Conservation (phyloP, 108 stramenopile genomes). For the Cyclotella sp. region DNA sequence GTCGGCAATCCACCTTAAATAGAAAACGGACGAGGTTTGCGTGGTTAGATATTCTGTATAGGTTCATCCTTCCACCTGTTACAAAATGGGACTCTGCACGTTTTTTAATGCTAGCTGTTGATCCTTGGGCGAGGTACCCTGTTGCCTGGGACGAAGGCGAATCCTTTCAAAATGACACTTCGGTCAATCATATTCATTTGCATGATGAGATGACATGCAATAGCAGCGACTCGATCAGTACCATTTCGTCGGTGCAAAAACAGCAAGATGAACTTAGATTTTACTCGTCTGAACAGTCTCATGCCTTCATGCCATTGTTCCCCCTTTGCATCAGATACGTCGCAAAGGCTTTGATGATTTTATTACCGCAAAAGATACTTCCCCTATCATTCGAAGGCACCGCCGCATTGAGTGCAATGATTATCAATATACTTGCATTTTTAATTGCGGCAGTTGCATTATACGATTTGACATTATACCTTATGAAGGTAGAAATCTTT, state of each 20-base stretch:
- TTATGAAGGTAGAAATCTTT: slow-evolving; percentile 16
- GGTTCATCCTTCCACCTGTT: slow-evolving; percentile 66
- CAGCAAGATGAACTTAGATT: slow-evolving; percentile 28
- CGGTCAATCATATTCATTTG: neutral
- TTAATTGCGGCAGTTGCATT: slow-evolving; percentile 60
- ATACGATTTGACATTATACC: slow-evolving; percentile 58
- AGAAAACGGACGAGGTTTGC: neutral
- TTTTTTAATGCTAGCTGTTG: slow-evolving; percentile 67
- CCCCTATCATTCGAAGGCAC: slow-evolving; percentile 77
- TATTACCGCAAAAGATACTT: slow-evolving; percentile 48
- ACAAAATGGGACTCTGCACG: slow-evolving; percentile 89
- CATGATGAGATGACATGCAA: slow-evolving; percentile 13
- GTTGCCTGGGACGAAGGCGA: neutral
- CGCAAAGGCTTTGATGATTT: slow-evolving; percentile 42
- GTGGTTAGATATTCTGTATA: slow-evolving; percentile 46
- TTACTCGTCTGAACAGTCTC: slow-evolving; percentile 74
- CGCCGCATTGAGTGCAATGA: slow-evolving; percentile 54
- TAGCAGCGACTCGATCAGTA: neutral
- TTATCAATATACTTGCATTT: slow-evolving; percentile 68
- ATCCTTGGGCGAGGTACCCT: slow-evolving; percentile 64
- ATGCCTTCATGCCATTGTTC: slow-evolving; percentile 85
- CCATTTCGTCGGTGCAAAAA: neutral
- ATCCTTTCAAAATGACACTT: neutral
- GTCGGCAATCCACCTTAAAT: neutral
- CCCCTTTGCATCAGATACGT: slow-evolving; percentile 62